Conservation (phyloP, 2,329 filamentous ascomycete species). For the Colletotrichum sp. region DNA sequence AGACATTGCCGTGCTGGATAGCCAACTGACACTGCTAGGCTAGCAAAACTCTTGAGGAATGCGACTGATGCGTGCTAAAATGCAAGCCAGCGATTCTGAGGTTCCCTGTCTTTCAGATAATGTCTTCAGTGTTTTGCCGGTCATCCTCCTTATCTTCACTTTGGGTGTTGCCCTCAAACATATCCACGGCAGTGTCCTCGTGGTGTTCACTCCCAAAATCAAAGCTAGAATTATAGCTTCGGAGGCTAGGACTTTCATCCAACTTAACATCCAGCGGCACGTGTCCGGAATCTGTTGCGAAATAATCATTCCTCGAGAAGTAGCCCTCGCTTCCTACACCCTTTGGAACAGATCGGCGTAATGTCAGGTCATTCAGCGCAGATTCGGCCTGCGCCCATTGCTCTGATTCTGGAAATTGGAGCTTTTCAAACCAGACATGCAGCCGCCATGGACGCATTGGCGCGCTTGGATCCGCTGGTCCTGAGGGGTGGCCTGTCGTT, state of each 20-base stretch:
- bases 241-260: neutral
- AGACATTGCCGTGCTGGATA: too few species aligned
- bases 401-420: neutral
- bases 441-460: neutral
- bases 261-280: neutral
- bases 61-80: too few species aligned
- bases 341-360: neutral
- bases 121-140: neutral
- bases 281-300: neutral
- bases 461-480: neutral
- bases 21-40: too few species aligned
- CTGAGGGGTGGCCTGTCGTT: too few species aligned
- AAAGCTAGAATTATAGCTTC: neutral
- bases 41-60: too few species aligned
- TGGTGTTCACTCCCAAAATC: neutral
- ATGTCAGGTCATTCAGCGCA: neutral
- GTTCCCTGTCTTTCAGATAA: too few species aligned
- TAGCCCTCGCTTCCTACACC: too few species aligned
- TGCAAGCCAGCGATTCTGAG: too few species aligned
- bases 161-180: neutral
- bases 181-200: neutral
- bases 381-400: neutral
- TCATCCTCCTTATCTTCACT: neutral
- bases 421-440: neutral
- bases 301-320: neutral